A percentile compares a stretch with the other conserved stretches of the same genome.
These are phyloP conservation scores for Hypocreales sp. DNA, from an alignment of 2,329 filamentous ascomycete species.

Conservation along the genomic window DNA sequence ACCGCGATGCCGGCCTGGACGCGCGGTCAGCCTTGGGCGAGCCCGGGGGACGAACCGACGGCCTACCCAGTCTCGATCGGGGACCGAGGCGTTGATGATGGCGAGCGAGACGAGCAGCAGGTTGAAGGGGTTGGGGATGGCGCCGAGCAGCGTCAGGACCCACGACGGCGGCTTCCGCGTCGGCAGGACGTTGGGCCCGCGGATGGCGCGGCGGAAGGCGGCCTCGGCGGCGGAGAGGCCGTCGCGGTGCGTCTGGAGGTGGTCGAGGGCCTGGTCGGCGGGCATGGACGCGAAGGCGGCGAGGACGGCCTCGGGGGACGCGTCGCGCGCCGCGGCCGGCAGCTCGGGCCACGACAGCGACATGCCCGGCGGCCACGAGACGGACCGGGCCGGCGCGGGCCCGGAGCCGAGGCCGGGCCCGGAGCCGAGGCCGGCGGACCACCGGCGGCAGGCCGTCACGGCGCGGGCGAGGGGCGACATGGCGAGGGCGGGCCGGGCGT, in stretches of 20 bases:
- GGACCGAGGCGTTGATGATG: constrained; percentile 10
- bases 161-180: constrained; percentile 11
- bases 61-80: constrained; percentile 6
- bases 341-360: constrained; percentile 4
- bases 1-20: constrained; percentile 8
- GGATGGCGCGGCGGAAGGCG: constrained; percentile 6
- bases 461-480: no score
- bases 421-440: no score
- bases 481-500: constrained; percentile 1
- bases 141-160: constrained; percentile 10
- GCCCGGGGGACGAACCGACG: not conserved
- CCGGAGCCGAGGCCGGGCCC: constrained; percentile 1
- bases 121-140: constrained; percentile 13
- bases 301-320: constrained; percentile 7
- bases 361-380: constrained; percentile 1
- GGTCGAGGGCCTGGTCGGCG: constrained; percentile 5
- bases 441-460: no score
- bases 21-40: no score
- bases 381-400: not conserved
- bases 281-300: constrained; percentile 7
- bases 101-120: constrained; percentile 9
- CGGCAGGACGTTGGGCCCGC: constrained; percentile 9
- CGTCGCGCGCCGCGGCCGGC: constrained; percentile 4
- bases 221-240: constrained; percentile 10
- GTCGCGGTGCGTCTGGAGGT: constrained; percentile 7